Evolutionary conservation across 208 protist genomes (phyloP).

Genomic region (Borovskyia barvae): DNA sequence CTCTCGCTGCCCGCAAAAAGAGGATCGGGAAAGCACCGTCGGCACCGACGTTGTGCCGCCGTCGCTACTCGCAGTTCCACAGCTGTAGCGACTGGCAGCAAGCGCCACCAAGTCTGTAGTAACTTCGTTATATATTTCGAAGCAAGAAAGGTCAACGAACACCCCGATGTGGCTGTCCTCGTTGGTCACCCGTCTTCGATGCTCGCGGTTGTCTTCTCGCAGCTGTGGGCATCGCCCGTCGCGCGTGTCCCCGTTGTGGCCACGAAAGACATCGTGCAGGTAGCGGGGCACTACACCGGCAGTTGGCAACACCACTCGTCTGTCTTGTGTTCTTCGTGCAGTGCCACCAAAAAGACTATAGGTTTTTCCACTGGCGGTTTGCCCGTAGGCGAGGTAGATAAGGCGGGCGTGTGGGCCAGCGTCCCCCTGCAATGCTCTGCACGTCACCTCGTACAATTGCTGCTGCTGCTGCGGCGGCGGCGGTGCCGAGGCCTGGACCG

Average conservation of each 20-base stretch:
- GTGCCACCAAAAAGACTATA: constrained; percentile 71
- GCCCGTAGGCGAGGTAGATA: constrained; percentile 76
- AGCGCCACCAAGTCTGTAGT: constrained; percentile 70
- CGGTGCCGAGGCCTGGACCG: background rate
- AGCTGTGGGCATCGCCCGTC: background rate
- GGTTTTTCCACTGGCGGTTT: constrained; percentile 85
- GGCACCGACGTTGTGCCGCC: background rate
- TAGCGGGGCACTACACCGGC: constrained; percentile 62
- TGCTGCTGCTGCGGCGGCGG: constrained; percentile 22
- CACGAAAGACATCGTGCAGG: constrained; percentile 41
- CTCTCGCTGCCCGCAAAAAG: background rate
- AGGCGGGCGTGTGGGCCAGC: background rate
- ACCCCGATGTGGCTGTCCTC: background rate
- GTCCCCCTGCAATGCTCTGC: constrained; percentile 5
- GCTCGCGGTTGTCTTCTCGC: background rate
- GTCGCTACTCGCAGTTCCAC: background rate
- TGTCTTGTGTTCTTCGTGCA: background rate
- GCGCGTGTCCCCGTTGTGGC: background rate
- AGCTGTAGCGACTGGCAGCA: constrained; percentile 2
- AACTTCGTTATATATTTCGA: constrained; percentile 82
- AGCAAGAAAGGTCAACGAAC: constrained; percentile 60
- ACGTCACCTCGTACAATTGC: constrained; percentile 24
- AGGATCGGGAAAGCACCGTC: background rate
- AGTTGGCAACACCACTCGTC: background rate
- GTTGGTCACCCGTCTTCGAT: background rate